Conservation (phyloP, 225 moss, liverwort and hornwort genomes). For the Sphagnum tenellum region DNA sequence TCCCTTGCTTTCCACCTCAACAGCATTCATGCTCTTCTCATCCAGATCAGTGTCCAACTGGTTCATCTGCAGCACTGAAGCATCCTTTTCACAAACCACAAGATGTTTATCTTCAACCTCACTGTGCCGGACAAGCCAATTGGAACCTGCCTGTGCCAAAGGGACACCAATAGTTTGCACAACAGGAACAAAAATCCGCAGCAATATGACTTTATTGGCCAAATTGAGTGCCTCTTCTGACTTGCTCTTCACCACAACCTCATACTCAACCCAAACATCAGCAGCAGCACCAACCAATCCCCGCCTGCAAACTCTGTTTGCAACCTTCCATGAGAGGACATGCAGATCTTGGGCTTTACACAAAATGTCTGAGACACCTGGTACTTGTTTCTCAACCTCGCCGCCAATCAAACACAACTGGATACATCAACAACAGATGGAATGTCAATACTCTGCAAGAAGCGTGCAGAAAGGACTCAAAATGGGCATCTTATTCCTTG, state of each 20-base stretch:
- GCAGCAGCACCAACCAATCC: constrained; percentile 45
- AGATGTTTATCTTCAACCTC: constrained; percentile 17
- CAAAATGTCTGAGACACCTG: constrained; percentile 22
- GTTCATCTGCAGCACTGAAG: constrained; percentile 4
- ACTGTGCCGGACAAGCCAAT: constrained; percentile 39
- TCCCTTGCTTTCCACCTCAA: constrained; percentile 15
- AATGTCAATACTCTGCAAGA: too few relatives aligned
- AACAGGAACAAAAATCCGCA: constrained; percentile 36
- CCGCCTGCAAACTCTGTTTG: constrained; percentile 24
- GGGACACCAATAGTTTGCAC: constrained; percentile 27
- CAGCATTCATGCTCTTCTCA: constrained; percentile 21
- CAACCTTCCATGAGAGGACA: constrained; percentile 18
- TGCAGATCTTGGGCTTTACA: constrained; percentile 17
- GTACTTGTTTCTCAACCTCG: constrained; percentile 24
- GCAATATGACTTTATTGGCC: constrained; percentile 19
- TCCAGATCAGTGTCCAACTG: constrained; percentile 14
- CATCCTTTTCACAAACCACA: constrained; percentile 18
- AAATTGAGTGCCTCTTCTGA: constrained; percentile 23
- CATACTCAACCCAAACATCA: constrained; percentile 41
- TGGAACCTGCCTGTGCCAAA: constrained; percentile 23
- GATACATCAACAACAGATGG: not conserved
- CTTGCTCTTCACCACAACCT: constrained; percentile 29
- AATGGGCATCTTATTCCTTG: not conserved
- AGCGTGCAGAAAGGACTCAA: not conserved
- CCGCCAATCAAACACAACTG: constrained; percentile 11